Evolutionary conservation across 2,329 filamentous ascomycete genomes (phyloP), one percentile per base, ranked within the genome.

Genomic region (Colletotrichum sp.): DNA sequence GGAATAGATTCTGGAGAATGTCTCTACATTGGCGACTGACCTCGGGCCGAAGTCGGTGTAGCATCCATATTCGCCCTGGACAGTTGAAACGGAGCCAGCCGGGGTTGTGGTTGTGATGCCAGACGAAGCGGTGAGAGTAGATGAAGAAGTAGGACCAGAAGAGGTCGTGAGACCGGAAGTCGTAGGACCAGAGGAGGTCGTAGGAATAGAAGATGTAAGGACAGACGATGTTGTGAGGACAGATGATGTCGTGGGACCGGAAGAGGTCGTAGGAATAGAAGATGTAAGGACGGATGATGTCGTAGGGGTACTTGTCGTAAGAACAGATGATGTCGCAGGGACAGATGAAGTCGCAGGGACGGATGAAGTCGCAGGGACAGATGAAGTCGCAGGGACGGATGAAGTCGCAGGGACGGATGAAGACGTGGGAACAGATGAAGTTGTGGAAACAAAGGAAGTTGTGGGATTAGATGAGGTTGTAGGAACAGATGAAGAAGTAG

Each of bases 51-150:
- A 76, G 48, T 74, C 64, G 16, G 70, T 76, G 59, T 73, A 74
- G 74, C 74, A 76, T 12, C 74, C 74, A 28, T 76, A 66, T 44
- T 73, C 74, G 7, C 26, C 74, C 8, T 26, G 34, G 7, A 74
- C 70, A 5, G 74, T 76, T 36, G 44, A 9, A 39, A 57, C 15
- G 39, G 24, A 28, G 52, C 34, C 62, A 28, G 55, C 55, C 16
- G 55, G 26, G 55, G 55, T 6, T 2, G 16, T 16, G 22, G 55
- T 59, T 6, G 55, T 28, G 13, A 30, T 26, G 28, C 10, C 1
- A 22, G 44, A 52, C n/a, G 44, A 52, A 52, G 44, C 1, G 0
- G n/a, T 52, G 44, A 52, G 44, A 52, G 2, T 22, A 13, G 44
- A 52, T 22, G 44, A 22, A 52, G n/a, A 3, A 52, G 44, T 13